A percentile compares a stretch with the other conserved stretches of the same genome.
Conservation (phyloP, 352 stramenopile species). For the Thalassiosira exigua region DNA sequence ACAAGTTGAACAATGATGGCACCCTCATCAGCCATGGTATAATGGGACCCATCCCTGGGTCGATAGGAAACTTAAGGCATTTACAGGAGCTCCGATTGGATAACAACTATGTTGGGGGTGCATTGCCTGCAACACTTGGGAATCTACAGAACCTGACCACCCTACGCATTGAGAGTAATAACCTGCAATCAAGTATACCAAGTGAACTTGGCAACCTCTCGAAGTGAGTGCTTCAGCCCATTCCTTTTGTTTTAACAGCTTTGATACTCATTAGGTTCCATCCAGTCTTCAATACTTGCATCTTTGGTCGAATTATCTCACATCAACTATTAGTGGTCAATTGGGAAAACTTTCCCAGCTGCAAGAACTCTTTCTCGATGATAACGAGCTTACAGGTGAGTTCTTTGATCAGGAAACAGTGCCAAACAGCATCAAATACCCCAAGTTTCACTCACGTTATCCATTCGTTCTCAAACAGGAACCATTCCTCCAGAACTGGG, state of each 20-base stretch:
- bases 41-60: conserved; percentile 36
- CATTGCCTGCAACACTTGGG: conserved; percentile 50
- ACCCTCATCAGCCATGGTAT: conserved; percentile 44
- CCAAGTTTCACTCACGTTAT: no score
- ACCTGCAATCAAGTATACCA: conserved; percentile 41
- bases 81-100: conserved; percentile 66
- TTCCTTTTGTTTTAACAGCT: no score
- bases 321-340: conserved; percentile 28
- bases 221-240: conserved; percentile 17
- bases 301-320: conserved; percentile 60
- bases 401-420: no score
- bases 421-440: no score
- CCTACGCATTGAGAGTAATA: conserved; percentile 52
- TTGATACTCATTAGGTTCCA: no score
- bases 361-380: conserved; percentile 54
- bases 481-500: conserved; percentile 49
- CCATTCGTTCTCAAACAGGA: no score
- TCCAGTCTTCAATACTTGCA: conserved; percentile 56
- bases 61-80: conserved; percentile 59
- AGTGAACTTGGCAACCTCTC: conserved; percentile 26
- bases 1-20: conserved; percentile 31
- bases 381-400: conserved; percentile 58
- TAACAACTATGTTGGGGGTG: conserved; percentile 65
- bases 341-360: conserved; percentile 43
- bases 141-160: conserved; percentile 40